Base-by-base conservation (phyloP, 805 yeast species). In the Spathaspora hagerdaliae region DNA sequence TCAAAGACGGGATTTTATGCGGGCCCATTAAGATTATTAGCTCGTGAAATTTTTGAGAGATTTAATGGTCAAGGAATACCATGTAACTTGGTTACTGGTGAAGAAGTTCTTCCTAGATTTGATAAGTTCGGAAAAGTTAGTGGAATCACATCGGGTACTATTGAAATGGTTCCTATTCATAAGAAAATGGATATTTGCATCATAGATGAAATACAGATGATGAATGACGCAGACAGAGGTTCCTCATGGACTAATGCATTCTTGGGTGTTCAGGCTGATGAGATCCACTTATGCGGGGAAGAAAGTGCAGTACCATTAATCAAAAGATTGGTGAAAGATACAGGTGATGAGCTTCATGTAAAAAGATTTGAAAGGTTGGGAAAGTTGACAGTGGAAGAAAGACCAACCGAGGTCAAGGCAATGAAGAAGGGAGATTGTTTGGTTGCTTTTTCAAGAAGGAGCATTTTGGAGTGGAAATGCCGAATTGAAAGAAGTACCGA, bases 201-300 rank as follows among this genome's bases (percentile, higher is more conserved):
- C 15, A 77, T 94, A 27, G 99, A 94, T 69, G 99, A 94, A 61
- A 92, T 94, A 52, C 99, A 94, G 63, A 90, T 94, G 98, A 81
- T 94, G 54, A 81, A 79, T 1, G 96, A 91, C 58, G 69, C 70
- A 7, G 68, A 67, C 13, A 67, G 99, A 51, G 99, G 99, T 0
- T 82, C 87, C 69, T 96, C 97, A 0, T 94, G 99, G 98, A 85
- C 97, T 0, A 81, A 82, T 53, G 97, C 96, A 0, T 68, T 94
- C 1, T 67, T 94, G 31, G 98, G 98, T 4, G 94, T 83, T 0
- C 78, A 78, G 48, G 95, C 97, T 4, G 81, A 81, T 45, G 96
- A 89, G 51, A 71, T 94, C 2, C 98, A 94, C 67, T 59, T 92
- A 6, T 94, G 99, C 68, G 99, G 99, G 34, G 99, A 94, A 60